These are phyloP conservation scores for Fusarium tuaranense DNA, from an alignment of 2,329 filamentous ascomycete genomes.

Conservation along the genomic window DNA sequence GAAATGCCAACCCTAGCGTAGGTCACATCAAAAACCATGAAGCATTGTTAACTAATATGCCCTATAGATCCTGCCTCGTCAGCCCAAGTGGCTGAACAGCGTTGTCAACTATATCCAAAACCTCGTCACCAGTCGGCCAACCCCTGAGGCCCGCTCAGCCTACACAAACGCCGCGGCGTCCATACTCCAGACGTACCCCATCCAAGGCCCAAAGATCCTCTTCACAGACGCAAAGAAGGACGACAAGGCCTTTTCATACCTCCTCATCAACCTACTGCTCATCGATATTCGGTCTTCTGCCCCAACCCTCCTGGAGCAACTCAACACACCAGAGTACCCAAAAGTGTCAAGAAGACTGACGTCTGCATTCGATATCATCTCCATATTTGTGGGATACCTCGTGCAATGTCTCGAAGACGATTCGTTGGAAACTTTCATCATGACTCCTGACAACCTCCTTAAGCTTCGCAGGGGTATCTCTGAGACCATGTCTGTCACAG, in stretches of 20 bases:
- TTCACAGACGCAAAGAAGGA: constrained; percentile 60
- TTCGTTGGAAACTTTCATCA: constrained; percentile 53
- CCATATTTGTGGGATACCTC: constrained; percentile 69
- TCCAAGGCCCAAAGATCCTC: constrained; percentile 58
- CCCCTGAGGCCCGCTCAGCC: constrained; percentile 65
- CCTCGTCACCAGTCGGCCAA: constrained; percentile 67
- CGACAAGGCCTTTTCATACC: constrained; percentile 69
- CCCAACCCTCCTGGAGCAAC: constrained; percentile 68
- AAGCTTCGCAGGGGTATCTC: constrained; percentile 70
- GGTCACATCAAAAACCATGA: constrained; percentile 30
- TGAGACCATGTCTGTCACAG: constrained; percentile 71
- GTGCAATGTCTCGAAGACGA: constrained; percentile 66
- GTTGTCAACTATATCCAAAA: constrained; percentile 62
- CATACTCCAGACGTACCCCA: constrained; percentile 67
- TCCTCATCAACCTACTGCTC: constrained; percentile 73
- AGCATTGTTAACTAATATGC: constrained; percentile 13
- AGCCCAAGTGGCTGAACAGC: constrained; percentile 65
- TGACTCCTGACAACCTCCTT: constrained; percentile 70
- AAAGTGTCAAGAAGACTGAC: constrained; percentile 65
- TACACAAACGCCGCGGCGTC: constrained; percentile 70
- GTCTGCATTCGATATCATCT: constrained; percentile 71
- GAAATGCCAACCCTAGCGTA: constrained; percentile 62
- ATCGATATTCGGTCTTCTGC: constrained; percentile 74
- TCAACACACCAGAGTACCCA: constrained; percentile 67
- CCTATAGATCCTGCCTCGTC: constrained; percentile 59